These are phyloP conservation scores for Sporothrix dimorphospora DNA, from an alignment of 2,329 filamentous ascomycete species.

Conservation along the genomic window DNA sequence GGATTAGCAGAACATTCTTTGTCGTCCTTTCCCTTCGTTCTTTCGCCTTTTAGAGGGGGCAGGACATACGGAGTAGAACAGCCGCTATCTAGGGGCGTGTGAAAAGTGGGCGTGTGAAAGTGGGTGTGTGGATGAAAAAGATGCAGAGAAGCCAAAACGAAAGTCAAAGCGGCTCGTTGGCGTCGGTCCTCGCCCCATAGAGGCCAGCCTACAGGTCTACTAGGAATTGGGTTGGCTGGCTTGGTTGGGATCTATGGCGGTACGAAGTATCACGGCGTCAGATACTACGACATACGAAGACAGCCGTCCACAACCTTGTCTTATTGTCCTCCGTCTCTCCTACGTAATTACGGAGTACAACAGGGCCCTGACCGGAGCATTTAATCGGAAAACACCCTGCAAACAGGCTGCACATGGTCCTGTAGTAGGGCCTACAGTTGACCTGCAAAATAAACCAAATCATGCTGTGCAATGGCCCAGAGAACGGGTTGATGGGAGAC, in stretches of 20 bases:
- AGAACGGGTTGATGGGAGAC: background rate
- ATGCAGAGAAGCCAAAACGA: slow-evolving; percentile 11
- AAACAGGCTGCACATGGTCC: background rate
- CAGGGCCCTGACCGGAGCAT: background rate
- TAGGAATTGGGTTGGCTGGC: background rate
- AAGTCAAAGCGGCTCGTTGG: slow-evolving; percentile 21
- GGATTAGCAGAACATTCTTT: background rate
- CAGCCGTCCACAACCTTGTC: slow-evolving; percentile 4
- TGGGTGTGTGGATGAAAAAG: background rate
- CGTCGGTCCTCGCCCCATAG: background rate
- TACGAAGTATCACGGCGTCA: no score
- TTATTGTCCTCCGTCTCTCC: background rate
- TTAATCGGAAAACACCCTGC: background rate
- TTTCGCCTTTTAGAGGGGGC: background rate
- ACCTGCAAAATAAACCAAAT: background rate
- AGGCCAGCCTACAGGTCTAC: background rate
- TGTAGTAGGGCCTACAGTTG: background rate
- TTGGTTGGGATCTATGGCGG: background rate
- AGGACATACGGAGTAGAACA: background rate
- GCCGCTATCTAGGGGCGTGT: background rate
- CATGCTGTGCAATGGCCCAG: background rate
- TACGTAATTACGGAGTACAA: slow-evolving; percentile 2
- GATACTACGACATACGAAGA: no score
- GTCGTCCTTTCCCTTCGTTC: background rate
- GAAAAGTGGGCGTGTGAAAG: background rate